These are phyloP conservation scores for Trifolium subterraneum DNA, from an alignment of 306 rosid species.

Conservation along the genomic window DNA sequence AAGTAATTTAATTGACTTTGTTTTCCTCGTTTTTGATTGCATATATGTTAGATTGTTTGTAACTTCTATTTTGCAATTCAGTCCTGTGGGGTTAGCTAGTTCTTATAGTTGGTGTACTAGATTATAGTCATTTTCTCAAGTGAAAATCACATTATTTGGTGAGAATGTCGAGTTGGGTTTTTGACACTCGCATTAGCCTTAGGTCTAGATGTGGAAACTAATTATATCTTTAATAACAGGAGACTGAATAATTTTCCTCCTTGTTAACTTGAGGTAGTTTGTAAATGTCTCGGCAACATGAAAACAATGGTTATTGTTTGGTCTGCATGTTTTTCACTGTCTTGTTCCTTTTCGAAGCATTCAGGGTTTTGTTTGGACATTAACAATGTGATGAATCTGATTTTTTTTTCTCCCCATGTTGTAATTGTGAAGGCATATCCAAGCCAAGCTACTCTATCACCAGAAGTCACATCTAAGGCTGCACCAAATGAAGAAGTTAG, in stretches of 20 bases:
- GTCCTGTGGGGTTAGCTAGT: conserved; percentile 2
- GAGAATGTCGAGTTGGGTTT: not conserved
- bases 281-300: too few relatives aligned
- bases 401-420: conserved; percentile 21
- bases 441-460: conserved; percentile 57
- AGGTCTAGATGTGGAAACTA: not conserved
- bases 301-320: conserved; percentile 29
- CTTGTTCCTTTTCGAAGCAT: conserved; percentile 15
- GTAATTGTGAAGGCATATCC: conserved; percentile 56
- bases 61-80: conserved; percentile 4
- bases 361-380: not conserved
- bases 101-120: conserved; percentile 9
- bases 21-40: conserved; percentile 32
- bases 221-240: too few relatives aligned
- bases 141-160: not conserved
- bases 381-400: conserved; percentile 27
- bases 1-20: conserved; percentile 2
- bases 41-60: not conserved
- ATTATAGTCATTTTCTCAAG: conserved; percentile 24
- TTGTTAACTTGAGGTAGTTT: too few relatives aligned
- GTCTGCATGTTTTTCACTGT: conserved; percentile 9
- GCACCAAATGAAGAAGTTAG: conserved; percentile 49
- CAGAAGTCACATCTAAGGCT: conserved; percentile 70
- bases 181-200: not conserved
- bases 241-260: too few relatives aligned